These are phyloP conservation scores for Pythium oligandrum DNA, from an alignment of 352 stramenopile genomes.

Conservation along the genomic window DNA sequence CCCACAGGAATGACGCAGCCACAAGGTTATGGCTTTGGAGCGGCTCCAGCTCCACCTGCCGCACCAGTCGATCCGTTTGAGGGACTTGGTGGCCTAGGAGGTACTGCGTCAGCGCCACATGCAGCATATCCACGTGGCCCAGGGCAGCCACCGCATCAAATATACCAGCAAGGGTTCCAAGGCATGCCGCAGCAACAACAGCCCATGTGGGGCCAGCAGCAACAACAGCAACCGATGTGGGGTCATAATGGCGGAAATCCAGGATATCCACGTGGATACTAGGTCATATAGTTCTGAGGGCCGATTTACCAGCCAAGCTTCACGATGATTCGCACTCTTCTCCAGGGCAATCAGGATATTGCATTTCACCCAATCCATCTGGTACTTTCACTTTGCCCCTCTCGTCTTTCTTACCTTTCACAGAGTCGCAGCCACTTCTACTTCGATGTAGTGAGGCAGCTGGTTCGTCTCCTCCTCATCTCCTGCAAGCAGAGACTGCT, in stretches of 20 bases:
- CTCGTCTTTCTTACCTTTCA: conserved; percentile 13
- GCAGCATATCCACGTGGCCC: conserved; percentile 18
- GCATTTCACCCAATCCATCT: background rate
- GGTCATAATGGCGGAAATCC: too few relatives aligned
- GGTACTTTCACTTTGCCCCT: conserved; percentile 1
- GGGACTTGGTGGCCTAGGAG: conserved; percentile 23
- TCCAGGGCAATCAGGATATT: too few relatives aligned
- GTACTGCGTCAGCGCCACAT: conserved; percentile 7
- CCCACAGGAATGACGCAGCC: too few relatives aligned
- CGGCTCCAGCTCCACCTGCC: background rate
- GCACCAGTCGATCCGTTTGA: conserved; percentile 46
- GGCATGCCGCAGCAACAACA: conserved; percentile 12
- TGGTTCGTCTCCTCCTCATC: conserved; percentile 7
- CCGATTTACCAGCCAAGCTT: too few relatives aligned
- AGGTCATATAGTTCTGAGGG: background rate
- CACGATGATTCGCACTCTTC: too few relatives aligned
- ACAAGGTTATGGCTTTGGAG: too few relatives aligned
- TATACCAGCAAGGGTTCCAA: conserved; percentile 14
- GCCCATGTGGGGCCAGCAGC: conserved; percentile 20
- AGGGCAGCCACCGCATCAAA: conserved; percentile 8
- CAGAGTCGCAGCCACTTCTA: conserved; percentile 49
- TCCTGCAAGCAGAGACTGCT: conserved; percentile 11
- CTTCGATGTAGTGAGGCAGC: conserved; percentile 54
- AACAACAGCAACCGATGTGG: conserved; percentile 10
- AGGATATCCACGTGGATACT: conserved; percentile 13